phyloP scores from a whole-genome alignment of 2,329 filamentous ascomycete species.

The Talaromyces sp. region DNA sequence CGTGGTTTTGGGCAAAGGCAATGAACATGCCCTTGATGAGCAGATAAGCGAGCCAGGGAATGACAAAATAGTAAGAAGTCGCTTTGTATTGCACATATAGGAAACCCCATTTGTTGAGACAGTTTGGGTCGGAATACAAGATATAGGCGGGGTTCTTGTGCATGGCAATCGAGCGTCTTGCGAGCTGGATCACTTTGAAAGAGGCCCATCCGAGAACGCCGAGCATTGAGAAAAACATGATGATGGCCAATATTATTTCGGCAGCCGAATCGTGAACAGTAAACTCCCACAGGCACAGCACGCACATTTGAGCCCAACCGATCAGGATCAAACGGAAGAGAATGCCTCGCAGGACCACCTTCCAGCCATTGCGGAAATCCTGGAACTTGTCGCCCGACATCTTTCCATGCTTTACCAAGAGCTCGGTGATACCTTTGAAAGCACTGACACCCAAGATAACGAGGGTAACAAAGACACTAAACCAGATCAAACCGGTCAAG shows the following conservation, averaged over 20 bases:
- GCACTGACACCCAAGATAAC: slow-evolving; percentile 66
- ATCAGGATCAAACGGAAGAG: slow-evolving; percentile 86
- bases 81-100: slow-evolving; percentile 96
- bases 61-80: slow-evolving; percentile 91
- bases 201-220: slow-evolving; percentile 78
- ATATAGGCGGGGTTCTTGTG: slow-evolving; percentile 97
- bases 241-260: slow-evolving; percentile 78
- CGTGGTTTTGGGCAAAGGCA: slow-evolving; percentile 67
- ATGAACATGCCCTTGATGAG: slow-evolving; percentile 89
- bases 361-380: slow-evolving; percentile 93
- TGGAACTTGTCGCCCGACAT: slow-evolving; percentile 82
- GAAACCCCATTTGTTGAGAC: slow-evolving; percentile 97
- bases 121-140: slow-evolving; percentile 89
- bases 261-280: slow-evolving; percentile 79
- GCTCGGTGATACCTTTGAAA: slow-evolving; percentile 78
- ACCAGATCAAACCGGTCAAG: slow-evolving; percentile 85
- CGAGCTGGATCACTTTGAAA: slow-evolving; percentile 83
- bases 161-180: slow-evolving; percentile 80
- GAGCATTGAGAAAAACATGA: slow-evolving; percentile 79
- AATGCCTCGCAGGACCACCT: slow-evolving; percentile 86
- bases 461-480: slow-evolving; percentile 74
- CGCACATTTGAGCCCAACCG: slow-evolving; percentile 84
- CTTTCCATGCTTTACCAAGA: slow-evolving; percentile 66
- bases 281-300: slow-evolving; percentile 91
- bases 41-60: slow-evolving; percentile 71